A percentile compares a stretch with the other conserved stretches of the same genome.
Evolutionary conservation across 1,284 basidiomycete genomes (phyloP).

Genomic region (Earliella scabrosa): DNA sequence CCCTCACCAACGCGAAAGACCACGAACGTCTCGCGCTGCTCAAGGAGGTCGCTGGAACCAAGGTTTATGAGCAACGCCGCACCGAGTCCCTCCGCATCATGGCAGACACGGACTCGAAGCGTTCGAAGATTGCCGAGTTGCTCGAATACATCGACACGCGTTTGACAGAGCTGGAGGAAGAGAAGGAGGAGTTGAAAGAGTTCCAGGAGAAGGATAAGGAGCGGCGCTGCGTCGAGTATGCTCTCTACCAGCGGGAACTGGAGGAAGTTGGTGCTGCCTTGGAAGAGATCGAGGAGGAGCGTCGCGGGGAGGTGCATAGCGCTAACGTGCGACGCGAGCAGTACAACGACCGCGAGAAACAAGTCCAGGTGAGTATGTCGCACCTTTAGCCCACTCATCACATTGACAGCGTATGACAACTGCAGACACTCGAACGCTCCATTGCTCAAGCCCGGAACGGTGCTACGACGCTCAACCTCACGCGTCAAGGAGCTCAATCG

Average conservation of each 20-base stretch:
- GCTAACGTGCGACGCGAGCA: slow-evolving; percentile 83
- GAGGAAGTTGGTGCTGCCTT: slow-evolving; percentile 87
- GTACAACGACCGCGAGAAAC: slow-evolving; percentile 84
- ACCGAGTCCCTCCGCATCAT: slow-evolving; percentile 94
- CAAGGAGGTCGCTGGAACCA: slow-evolving; percentile 98
- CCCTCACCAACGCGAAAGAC: slow-evolving; percentile 97
- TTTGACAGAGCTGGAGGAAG: slow-evolving; percentile 90
- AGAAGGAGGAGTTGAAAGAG: slow-evolving; percentile 97
- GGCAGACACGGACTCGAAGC: slow-evolving; percentile 94
- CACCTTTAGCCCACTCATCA: slow-evolving; percentile 1
- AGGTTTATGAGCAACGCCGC: slow-evolving; percentile 96
- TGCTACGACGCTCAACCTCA: slow-evolving; percentile 70
- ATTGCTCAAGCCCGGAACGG: slow-evolving; percentile 75
- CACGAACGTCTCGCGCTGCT: slow-evolving; percentile 91
- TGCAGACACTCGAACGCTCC: slow-evolving; percentile 73
- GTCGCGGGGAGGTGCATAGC: slow-evolving; percentile 81
- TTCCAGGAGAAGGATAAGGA: slow-evolving; percentile 97
- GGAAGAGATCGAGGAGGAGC: slow-evolving; percentile 85
- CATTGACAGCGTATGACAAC: neutral
- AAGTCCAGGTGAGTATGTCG: slow-evolving; percentile 65
- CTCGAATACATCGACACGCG: slow-evolving; percentile 92
- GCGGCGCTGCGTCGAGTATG: slow-evolving; percentile 93
- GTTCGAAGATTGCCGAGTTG: slow-evolving; percentile 89
- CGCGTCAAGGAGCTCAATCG: slow-evolving; percentile 72
- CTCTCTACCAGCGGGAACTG: slow-evolving; percentile 89